Base-by-base conservation (phyloP, 495 filamentous ascomycete genomes). In the Baudoinia panamericana region DNA sequence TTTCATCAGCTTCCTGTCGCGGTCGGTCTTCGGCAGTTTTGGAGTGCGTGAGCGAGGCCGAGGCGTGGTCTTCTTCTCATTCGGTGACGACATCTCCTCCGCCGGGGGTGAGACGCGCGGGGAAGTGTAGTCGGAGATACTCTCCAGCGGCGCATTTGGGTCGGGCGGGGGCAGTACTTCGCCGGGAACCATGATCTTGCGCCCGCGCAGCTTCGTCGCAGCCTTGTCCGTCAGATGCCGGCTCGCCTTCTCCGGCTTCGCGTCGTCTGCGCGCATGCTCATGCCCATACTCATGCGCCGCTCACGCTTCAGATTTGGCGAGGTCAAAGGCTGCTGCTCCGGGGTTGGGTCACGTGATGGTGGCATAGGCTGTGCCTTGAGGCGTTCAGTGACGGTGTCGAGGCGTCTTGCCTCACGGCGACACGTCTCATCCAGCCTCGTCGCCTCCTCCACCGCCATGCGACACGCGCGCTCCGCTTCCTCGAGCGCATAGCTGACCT, bases 401-500 rank as follows among this genome's bases (percentile, higher is more conserved):
- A 84, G 65, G 20, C 85, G 78, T 51, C 73, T 76, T 54, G 76
- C 73, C 59, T 94, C 85, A 33, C 84, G 75, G 51, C 82, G 72
- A 12, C 92, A 71, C 41, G 75, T 71, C 44, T 93, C 81, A 53
- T 76, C 71, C 48, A 95, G 71, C 38, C 88, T 77, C 52, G 70
- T 65, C 6, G 90, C 81, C 58, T 97, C 90, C 28, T 82, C 86
- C 50, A 81, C 76, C 19, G 84, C 65, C 26, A 78, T 82, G 48
- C 81, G 71, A 51, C 85, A 80, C 30, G 80, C 74, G 53, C 73
- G 78, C 41, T 92, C 69, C 12, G 80, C 81, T 43, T 77, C 73
- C 25, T 78, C 72, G 10, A 95, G 66, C 26, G 76, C 69, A 26
- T 75, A 61, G 5, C 88, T 88, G 33, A 95, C 84, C 19, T 78